Percentiles rank a stretch among this genome's conserved stretches.
Evolutionary conservation across 345 rosid genomes (phyloP).

Genomic region (Turritis glabra): DNA sequence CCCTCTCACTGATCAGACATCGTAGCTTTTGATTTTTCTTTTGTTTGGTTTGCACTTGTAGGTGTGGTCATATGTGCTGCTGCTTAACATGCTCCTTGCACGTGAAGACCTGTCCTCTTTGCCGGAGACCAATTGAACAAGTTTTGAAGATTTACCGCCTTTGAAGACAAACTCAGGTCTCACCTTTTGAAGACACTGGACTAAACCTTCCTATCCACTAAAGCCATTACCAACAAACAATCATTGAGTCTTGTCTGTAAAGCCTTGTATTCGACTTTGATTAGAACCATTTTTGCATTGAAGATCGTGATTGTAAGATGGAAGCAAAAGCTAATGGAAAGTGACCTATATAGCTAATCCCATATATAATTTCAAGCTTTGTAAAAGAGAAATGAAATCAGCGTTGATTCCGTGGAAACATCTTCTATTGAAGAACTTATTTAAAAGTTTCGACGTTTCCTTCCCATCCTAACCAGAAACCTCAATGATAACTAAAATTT

Average conservation of each 20-base stretch:
- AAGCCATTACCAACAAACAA: too few species aligned
- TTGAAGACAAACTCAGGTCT: too few species aligned
- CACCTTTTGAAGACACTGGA: conserved; percentile 41
- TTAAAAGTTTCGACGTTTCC: too few species aligned
- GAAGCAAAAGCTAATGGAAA: neutral
- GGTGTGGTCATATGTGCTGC: conserved; percentile 95
- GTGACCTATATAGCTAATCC: too few species aligned
- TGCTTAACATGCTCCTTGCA: conserved; percentile 61
- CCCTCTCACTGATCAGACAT: conserved; percentile 7
- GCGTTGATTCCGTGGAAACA: neutral
- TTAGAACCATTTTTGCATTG: neutral
- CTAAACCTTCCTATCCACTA: neutral
- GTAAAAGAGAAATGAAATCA: too few species aligned
- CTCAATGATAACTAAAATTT: too few species aligned
- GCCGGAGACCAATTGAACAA: conserved; percentile 60
- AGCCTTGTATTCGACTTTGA: too few species aligned
- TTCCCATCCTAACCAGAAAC: too few species aligned
- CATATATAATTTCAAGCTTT: neutral
- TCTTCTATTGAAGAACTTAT: neutral
- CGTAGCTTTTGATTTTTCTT: neutral
- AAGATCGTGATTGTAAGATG: too few species aligned
- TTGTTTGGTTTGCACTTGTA: conserved; percentile 35
- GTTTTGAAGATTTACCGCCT: conserved; percentile 70
- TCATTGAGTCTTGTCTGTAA: neutral
- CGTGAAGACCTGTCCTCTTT: conserved; percentile 65